Conservation (phyloP, 495 filamentous ascomycete genomes). For the Aspergillus affinis region DNA sequence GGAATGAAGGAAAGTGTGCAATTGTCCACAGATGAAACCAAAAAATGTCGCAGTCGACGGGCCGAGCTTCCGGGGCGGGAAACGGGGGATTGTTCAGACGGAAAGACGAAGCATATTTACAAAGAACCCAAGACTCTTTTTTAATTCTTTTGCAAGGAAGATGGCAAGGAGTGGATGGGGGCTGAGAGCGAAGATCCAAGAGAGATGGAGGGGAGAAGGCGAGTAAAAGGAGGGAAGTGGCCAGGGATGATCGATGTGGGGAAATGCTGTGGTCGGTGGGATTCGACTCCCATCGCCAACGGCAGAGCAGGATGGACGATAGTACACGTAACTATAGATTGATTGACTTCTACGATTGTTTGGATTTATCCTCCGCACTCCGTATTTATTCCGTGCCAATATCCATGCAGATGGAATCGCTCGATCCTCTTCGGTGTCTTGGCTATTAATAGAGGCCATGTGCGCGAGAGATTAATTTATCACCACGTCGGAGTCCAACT, state of each 20-base stretch:
- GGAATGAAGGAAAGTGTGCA: background rate
- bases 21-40: constrained; percentile 1
- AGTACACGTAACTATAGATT: background rate
- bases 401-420: background rate
- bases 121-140: constrained; percentile 6
- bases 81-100: constrained; percentile 11
- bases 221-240: constrained; percentile 8
- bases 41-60: constrained; percentile 6
- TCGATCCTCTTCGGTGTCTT: background rate
- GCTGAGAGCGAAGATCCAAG: constrained; percentile 2
- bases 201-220: background rate
- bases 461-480: background rate
- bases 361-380: no score
- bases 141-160: background rate
- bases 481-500: background rate
- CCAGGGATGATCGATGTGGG: constrained; percentile 4
- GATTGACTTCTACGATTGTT: no score
- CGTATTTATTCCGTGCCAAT: no score
- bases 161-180: constrained; percentile 1
- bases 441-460: background rate
- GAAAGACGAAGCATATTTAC: constrained; percentile 22
- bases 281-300: background rate
- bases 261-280: background rate
- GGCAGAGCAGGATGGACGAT: background rate
- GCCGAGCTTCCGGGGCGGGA: constrained; percentile 21